These are phyloP conservation scores for Galerina sulciceps DNA, from an alignment of 768 basidiomycete genomes.

Conservation along the genomic window DNA sequence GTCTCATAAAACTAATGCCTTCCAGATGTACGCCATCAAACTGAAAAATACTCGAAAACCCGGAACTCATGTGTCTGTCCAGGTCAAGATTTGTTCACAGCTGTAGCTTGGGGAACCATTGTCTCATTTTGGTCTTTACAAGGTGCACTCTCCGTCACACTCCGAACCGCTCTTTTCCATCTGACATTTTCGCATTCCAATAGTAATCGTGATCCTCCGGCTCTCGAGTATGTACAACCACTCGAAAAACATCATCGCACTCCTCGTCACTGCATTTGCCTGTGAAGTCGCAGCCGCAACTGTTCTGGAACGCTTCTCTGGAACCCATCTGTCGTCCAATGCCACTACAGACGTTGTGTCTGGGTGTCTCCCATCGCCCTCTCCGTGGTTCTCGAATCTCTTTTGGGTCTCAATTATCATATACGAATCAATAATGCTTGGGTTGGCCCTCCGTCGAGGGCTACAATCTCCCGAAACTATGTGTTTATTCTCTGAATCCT, in stretches of 20 bases:
- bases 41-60: not conserved
- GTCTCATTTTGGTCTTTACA: constrained; percentile 1
- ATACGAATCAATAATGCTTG: not conserved
- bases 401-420: not conserved
- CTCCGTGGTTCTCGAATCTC: constrained; percentile 1
- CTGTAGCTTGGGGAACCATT: not conserved
- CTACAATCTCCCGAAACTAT: not conserved
- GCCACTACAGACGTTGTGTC: not conserved
- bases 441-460: not conserved
- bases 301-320: not conserved
- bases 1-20: not conserved
- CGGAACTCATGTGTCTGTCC: not conserved
- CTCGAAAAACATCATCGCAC: not conserved
- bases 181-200: not conserved
- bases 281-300: not conserved
- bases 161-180: too few relatives aligned
- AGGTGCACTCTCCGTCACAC: not conserved
- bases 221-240: constrained; percentile 8
- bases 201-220: constrained; percentile 1
- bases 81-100: not conserved
- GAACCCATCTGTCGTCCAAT: not conserved
- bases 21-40: not conserved
- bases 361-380: not conserved
- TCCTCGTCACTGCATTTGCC: not conserved
- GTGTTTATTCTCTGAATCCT: too few relatives aligned